Conservation (phyloP, 768 basidiomycete species). For the Leccinum imitatum region DNA sequence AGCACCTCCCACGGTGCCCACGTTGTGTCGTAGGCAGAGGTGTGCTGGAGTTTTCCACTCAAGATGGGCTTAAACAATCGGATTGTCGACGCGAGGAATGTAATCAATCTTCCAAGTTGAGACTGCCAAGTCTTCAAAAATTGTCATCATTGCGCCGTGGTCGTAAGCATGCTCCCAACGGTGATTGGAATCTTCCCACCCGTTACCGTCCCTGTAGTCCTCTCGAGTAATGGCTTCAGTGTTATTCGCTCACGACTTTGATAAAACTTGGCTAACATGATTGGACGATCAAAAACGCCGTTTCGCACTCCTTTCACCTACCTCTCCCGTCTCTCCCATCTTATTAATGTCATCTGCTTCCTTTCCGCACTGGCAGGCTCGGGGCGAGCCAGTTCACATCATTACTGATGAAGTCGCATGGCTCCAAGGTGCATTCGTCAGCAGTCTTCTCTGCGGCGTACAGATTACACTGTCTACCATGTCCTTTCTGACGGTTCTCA, state of each 20-base stretch:
- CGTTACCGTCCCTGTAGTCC: conserved; percentile 1
- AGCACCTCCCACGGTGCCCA: background rate
- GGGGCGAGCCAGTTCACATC: background rate
- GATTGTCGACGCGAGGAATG: background rate
- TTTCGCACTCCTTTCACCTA: conserved; percentile 5
- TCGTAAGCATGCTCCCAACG: background rate
- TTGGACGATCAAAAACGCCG: background rate
- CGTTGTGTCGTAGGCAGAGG: background rate
- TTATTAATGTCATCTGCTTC: conserved; percentile 8
- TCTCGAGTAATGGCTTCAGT: background rate
- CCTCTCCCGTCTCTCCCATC: background rate
- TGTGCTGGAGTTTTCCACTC: background rate
- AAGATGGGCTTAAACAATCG: background rate
- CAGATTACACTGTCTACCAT: conserved; percentile 20
- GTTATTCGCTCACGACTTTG: background rate
- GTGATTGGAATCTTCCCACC: conserved; percentile 7
- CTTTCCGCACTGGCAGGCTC: background rate
- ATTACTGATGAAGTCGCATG: conserved; percentile 14
- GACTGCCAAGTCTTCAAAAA: background rate
- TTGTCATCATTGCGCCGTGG: background rate
- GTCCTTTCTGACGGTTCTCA: conserved; percentile 20
- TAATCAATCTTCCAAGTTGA: background rate
- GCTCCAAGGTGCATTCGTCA: conserved; percentile 25
- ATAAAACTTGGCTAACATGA: conserved; percentile 4
- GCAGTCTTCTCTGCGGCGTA: conserved; percentile 21